Conservation (phyloP, 2,329 filamentous ascomycete genomes). For the Claviceps humidiphila region DNA sequence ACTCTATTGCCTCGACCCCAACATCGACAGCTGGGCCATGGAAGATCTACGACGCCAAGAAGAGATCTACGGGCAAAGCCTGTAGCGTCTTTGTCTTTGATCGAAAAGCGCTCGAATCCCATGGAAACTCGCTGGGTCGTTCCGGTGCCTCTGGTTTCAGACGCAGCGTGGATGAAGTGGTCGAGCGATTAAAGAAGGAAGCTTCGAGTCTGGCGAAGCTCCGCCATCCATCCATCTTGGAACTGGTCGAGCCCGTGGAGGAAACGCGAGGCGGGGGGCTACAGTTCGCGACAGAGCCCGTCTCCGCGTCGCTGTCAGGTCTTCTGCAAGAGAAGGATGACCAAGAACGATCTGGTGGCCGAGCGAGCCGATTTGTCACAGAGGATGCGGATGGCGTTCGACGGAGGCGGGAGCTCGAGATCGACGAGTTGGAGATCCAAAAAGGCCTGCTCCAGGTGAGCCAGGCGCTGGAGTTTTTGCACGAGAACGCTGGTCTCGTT, state of each 20-base stretch:
- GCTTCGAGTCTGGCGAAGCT: slow-evolving; percentile 78
- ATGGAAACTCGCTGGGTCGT: slow-evolving; percentile 24
- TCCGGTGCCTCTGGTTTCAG: slow-evolving; percentile 53
- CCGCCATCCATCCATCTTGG: slow-evolving; percentile 81
- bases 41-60: slow-evolving; percentile 96
- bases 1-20: slow-evolving; percentile 63
- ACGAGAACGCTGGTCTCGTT: slow-evolving; percentile 86
- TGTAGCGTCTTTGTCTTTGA: slow-evolving; percentile 95
- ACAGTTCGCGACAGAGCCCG: slow-evolving; percentile 88
- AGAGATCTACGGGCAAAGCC: slow-evolving; percentile 80
- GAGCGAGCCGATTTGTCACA: slow-evolving; percentile 66
- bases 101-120: slow-evolving; percentile 64
- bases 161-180: slow-evolving; percentile 73
- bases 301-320: slow-evolving; percentile 76
- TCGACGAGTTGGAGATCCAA: slow-evolving; percentile 95
- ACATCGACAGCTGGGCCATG: slow-evolving; percentile 80
- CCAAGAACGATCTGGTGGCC: slow-evolving; percentile 58
- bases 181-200: slow-evolving; percentile 84
- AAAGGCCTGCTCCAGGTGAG: slow-evolving; percentile 88
- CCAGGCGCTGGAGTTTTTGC: slow-evolving; percentile 87
- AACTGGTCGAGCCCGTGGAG: slow-evolving; percentile 88
- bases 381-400: slow-evolving; percentile 64
- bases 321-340: slow-evolving; percentile 81
- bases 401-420: slow-evolving; percentile 69
- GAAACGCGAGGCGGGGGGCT: slow-evolving; percentile 83